Evolutionary conservation across 805 yeast species (phyloP), one percentile per base, ranked within the genome.

Genomic region (Suhomyces kilbournensis): DNA sequence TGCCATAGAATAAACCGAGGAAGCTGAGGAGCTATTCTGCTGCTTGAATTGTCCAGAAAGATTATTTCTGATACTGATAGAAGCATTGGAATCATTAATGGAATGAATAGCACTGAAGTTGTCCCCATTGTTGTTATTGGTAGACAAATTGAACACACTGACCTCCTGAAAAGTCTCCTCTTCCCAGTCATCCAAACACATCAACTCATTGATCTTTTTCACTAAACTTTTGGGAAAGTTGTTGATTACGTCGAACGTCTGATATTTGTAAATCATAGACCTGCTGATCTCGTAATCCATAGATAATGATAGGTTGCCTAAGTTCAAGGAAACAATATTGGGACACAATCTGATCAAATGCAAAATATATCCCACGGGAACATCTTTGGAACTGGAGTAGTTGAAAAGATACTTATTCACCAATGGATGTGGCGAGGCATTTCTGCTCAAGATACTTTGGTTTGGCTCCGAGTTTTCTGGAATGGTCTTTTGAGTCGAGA

Each of bases 311-410:
- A 90, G 59, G 46, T 79, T 78, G 4, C 83, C 83, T n/a, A 90
- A 65, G 59, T 90, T 77, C 22, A 90, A 58, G 3, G 69, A 59
- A 14, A 63, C 68, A 35, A 90, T 59, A 57, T 86, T 85, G 12
- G 82, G 82, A 62, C 97, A 91, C 32, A 81, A 70, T n/a, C 77
- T 78, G 38, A 90, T 62, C 35, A 90, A 61, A 64, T 88, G 96
- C 12, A 90, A 62, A 8, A 91, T 61, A 56, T 83, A 82, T 0
- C 97, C 97, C 26, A 86, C 70, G 1, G 97, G 97, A 6, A 90
- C 64, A 64, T 90, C 97, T 58, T 79, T 82, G n/a, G 85, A 77
- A 19, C 79, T 74, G 3, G 89, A 76, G 66, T 86, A 87, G 64
- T 81, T 85, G 50, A 76, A 60, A 35, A 89, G 65, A 56, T 85